Conservation (phyloP, 108 stramenopile species). For the Cyclostephanos tholiformis region DNA sequence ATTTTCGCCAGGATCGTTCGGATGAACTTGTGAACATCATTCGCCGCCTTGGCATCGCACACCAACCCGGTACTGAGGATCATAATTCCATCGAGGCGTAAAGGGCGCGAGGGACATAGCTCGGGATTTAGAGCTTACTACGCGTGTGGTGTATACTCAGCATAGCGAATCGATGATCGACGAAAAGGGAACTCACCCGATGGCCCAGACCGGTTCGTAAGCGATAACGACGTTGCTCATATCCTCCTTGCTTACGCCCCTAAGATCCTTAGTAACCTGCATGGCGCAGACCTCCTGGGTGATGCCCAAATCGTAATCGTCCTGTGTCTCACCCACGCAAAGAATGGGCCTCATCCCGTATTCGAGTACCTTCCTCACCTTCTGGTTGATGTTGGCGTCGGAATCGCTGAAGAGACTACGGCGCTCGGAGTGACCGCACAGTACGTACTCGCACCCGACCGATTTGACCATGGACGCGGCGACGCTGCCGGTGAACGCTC, state of each 20-base stretch:
- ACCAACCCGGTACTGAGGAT: slow-evolving; percentile 43
- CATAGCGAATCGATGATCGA: too few relatives aligned
- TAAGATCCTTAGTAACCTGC: slow-evolving; percentile 70
- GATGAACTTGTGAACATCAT: slow-evolving; percentile 50
- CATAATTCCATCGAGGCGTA: background rate
- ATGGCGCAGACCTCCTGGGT: slow-evolving; percentile 54
- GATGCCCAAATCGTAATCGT: slow-evolving; percentile 57
- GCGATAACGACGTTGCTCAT: slow-evolving; percentile 73
- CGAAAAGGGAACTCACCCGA: too few relatives aligned
- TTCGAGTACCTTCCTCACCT: slow-evolving; percentile 52
- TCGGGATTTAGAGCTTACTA: background rate
- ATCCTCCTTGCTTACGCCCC: slow-evolving; percentile 56
- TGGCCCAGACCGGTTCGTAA: slow-evolving; percentile 98
- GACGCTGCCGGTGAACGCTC: slow-evolving; percentile 86
- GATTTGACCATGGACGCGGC: slow-evolving; percentile 68
- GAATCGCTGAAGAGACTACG: slow-evolving; percentile 61
- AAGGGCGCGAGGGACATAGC: background rate
- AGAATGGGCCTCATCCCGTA: slow-evolving; percentile 64
- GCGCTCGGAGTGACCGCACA: slow-evolving; percentile 76
- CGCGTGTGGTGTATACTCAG: too few relatives aligned
- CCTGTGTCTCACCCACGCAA: slow-evolving; percentile 75
- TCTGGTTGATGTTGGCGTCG: slow-evolving; percentile 59
- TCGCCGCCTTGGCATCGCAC: slow-evolving; percentile 39
- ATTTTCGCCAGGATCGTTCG: slow-evolving; percentile 45
- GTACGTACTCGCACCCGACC: slow-evolving; percentile 63